phyloP scores from a whole-genome alignment of 1,139 yeast genomes.

The Trichomonascaceae sp. region DNA sequence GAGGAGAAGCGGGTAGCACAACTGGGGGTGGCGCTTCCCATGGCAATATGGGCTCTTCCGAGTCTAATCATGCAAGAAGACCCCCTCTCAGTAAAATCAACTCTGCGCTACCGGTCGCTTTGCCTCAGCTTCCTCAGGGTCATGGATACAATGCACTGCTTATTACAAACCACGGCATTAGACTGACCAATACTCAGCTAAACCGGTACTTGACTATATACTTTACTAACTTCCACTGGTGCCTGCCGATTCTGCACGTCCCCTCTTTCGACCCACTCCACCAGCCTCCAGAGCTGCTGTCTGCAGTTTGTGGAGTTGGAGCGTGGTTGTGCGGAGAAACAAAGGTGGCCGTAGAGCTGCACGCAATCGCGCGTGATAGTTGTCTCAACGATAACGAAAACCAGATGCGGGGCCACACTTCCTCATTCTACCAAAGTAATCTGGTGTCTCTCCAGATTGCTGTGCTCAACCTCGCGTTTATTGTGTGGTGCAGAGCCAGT shows the following conservation, averaged over 20 bases:
- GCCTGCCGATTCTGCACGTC: constrained; percentile 24
- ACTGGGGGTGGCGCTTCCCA: not conserved
- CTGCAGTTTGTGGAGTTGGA: constrained; percentile 25
- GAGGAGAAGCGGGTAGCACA: not conserved
- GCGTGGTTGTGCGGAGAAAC: constrained; percentile 22
- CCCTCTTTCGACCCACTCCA: constrained; percentile 22
- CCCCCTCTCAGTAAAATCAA: constrained; percentile 2
- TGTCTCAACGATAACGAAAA: constrained; percentile 7
- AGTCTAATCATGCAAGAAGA: constrained; percentile 6
- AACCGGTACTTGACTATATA: constrained; percentile 23
- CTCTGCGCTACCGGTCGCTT: constrained; percentile 1
- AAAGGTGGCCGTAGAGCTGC: constrained; percentile 18
- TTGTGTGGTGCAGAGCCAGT: not conserved
- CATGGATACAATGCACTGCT: constrained; percentile 9
- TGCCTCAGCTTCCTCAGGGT: constrained; percentile 11
- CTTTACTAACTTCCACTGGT: constrained; percentile 25
- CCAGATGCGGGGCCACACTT: not conserved
- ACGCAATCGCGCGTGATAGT: constrained; percentile 16
- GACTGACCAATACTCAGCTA: constrained; percentile 18
- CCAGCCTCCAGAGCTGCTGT: constrained; percentile 21
- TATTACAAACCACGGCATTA: constrained; percentile 7
- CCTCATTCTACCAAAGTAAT: not conserved
- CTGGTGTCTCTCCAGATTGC: not conserved
- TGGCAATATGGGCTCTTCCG: constrained; percentile 3
- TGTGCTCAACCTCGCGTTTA: not conserved